These are phyloP conservation scores for Coniochaeta sp. DNA, from an alignment of 2,329 filamentous ascomycete species.

Conservation along the genomic window DNA sequence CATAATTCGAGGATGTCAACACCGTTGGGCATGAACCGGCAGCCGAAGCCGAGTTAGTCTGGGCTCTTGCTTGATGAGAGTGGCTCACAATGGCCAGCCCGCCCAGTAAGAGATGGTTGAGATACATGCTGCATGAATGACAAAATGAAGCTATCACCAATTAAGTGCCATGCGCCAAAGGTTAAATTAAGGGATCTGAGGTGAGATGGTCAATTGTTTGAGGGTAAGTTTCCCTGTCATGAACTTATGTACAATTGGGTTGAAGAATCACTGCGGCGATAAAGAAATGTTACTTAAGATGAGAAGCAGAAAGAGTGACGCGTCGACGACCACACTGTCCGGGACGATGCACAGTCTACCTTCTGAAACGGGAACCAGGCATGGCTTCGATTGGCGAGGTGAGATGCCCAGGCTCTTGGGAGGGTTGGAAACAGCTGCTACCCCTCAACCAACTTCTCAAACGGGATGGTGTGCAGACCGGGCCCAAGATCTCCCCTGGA, in stretches of 20 bases:
- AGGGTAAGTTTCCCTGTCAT: background rate
- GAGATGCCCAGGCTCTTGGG: background rate
- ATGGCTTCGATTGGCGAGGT: background rate
- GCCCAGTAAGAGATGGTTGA: background rate
- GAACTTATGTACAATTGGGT: background rate
- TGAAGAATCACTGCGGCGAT: too few relatives aligned
- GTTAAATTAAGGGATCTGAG: too few relatives aligned
- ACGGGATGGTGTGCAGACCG: background rate
- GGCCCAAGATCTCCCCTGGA: too few relatives aligned
- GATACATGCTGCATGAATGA: background rate
- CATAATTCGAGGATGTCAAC: constrained; percentile 16
- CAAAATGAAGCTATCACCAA: background rate
- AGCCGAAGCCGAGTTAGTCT: constrained; percentile 2
- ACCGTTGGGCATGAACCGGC: constrained; percentile 15
- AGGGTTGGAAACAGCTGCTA: background rate
- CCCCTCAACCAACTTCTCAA: background rate
- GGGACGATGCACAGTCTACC: background rate
- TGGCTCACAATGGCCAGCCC: background rate
- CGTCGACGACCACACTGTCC: background rate
- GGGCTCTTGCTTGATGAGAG: constrained; percentile 1
- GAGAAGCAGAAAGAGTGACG: background rate
- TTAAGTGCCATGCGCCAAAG: too few relatives aligned
- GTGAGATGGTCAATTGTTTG: too few relatives aligned
- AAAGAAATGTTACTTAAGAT: too few relatives aligned
- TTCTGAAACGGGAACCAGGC: background rate